phyloP scores from a whole-genome alignment of 2,329 filamentous ascomycete genomes.

The Paracoccidioides lutzii region DNA sequence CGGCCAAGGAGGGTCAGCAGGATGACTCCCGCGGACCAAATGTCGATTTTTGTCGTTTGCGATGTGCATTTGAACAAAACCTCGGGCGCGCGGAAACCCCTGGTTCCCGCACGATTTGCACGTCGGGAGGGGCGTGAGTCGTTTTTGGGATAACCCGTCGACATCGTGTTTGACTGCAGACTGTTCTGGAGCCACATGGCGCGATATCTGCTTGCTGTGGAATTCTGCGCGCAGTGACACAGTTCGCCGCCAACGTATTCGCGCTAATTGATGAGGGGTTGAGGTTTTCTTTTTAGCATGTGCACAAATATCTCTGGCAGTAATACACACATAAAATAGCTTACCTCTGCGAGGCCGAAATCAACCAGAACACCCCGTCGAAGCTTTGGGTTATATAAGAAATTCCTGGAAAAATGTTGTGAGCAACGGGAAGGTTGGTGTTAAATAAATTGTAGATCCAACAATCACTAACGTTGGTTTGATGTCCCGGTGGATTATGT shows the following conservation, averaged over 20 bases:
- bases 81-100: slow-evolving; percentile 91
- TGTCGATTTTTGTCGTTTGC: slow-evolving; percentile 85
- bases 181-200: slow-evolving; percentile 44
- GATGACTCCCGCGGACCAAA: slow-evolving; percentile 97
- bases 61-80: slow-evolving; percentile 95
- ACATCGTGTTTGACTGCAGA: slow-evolving; percentile 46
- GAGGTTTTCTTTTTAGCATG: neutral
- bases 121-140: slow-evolving; percentile 78
- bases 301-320: too few relatives aligned
- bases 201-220: slow-evolving; percentile 1
- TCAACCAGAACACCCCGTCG: slow-evolving; percentile 89
- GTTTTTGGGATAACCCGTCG: slow-evolving; percentile 69
- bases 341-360: slow-evolving; percentile 81
- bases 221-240: slow-evolving; percentile 6
- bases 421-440: neutral
- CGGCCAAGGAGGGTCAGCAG: slow-evolving; percentile 85
- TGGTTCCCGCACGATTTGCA: slow-evolving; percentile 86
- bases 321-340: slow-evolving; percentile 1
- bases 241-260: slow-evolving; percentile 26
- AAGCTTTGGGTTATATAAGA: slow-evolving; percentile 68
- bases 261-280: slow-evolving; percentile 25
- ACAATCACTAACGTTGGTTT: slow-evolving; percentile 58
- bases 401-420: slow-evolving; percentile 45
- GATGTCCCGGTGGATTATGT: slow-evolving; percentile 87
- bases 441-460: slow-evolving; percentile 5